Base-by-base conservation (phyloP, 805 yeast genomes). In the Ogataea kodamae region DNA sequence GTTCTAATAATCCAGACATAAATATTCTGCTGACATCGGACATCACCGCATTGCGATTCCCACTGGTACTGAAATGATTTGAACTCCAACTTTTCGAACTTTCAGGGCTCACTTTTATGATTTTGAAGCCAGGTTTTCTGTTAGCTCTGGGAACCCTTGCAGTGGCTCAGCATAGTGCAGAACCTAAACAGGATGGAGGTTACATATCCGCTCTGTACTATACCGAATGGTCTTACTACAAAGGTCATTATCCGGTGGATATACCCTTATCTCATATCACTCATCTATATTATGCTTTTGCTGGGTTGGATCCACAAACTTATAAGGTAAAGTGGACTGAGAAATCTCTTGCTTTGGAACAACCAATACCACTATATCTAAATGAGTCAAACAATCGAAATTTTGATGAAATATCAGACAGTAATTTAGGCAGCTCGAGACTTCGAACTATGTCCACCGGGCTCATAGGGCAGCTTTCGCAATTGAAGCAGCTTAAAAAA, bases 211-310 rank as follows among this genome's bases (percentile, higher is more conserved):
- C 50, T 3, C 12, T 72, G 5, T 76, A 75, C 47, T 76, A 69
- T 40, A 57, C 79, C 3, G 72, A 72, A 40, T 83, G 90, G 90
- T 68, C 82, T 0, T 75, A 80, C 11, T 85, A 86, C 50, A 67
- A 83, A 39, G 59, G 61, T 42, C 85, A 72, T 57, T 62, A 57
- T 33, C 92, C 83, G 2, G 58, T 59, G 13, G 78, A 82, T 35
- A 70, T 89, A 5, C 85, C 89, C 2, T 55, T 70, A 2, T 54
- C 67, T 0, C 46, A 55, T 8, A 52, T 83, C 0, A 76, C 95
- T 12, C 83, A 85, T 43, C 55, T 92, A 2, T 78, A 79, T 49
- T 92, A 83, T 56, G 83, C 96, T 0, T 90, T 90, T 56, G 66
- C 84, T 30, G 62, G 71, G 20, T 68, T 88, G 4, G 74, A 79